Conservation (phyloP, 169 alveolate species). For the Plasmodium adleri region DNA sequence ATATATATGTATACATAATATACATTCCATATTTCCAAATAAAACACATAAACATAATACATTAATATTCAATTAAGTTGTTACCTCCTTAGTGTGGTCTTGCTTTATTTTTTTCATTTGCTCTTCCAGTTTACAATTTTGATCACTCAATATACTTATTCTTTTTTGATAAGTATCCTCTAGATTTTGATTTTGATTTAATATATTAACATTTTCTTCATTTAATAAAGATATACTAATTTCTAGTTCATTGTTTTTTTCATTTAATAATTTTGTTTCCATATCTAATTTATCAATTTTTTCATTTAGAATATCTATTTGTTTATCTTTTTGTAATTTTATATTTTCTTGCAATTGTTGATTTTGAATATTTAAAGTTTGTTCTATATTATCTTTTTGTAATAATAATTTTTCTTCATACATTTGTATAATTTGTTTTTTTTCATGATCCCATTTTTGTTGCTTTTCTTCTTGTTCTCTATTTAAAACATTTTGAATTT, state of each 20-base stretch:
- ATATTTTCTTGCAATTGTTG: constrained; percentile 1
- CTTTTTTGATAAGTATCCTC: constrained; percentile 54
- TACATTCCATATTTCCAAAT: neutral
- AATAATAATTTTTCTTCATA: constrained; percentile 18
- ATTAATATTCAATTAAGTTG: too few relatives aligned
- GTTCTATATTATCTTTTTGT: constrained; percentile 3
- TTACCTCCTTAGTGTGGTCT: constrained; percentile 23
- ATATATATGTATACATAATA: neutral
- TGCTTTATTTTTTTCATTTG: constrained; percentile 25
- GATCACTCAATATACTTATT: constrained; percentile 18
- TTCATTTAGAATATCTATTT: constrained; percentile 17
- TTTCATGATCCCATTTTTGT: neutral
- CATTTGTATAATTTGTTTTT: neutral
- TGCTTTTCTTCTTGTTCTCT: neutral
- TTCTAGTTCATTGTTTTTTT: constrained; percentile 40
- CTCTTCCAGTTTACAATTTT: constrained; percentile 44
- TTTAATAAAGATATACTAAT: constrained; percentile 33
- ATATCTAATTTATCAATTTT: constrained; percentile 16
- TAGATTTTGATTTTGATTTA: constrained; percentile 19
- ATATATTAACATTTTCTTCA: constrained; percentile 53
- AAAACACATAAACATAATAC: neutral
- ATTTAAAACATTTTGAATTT: neutral
- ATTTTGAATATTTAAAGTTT: constrained; percentile 1
- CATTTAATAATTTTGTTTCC: constrained; percentile 22
- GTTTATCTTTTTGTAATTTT: constrained; percentile 6